A percentile compares a stretch with the other conserved stretches of the same genome.
These are phyloP conservation scores for Amaranthus cruentus DNA, from an alignment of 148 eudicot genomes.

Conservation along the genomic window DNA sequence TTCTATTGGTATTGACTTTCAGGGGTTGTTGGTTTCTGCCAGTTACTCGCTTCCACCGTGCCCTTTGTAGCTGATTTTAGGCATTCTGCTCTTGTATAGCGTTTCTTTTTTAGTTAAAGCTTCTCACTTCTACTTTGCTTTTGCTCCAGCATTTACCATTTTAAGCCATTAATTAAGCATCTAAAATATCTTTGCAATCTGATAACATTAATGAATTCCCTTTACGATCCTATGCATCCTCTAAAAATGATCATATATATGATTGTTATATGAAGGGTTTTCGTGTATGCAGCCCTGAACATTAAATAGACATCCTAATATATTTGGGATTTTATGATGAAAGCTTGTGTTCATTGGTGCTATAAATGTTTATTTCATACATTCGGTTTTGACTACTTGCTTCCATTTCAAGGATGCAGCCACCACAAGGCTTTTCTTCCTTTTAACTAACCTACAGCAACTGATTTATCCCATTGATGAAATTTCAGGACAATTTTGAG, in stretches of 20 bases:
- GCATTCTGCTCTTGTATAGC: not conserved
- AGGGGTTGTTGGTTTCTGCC: not conserved
- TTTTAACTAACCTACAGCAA: not conserved
- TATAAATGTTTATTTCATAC: too few relatives aligned
- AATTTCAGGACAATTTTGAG: constrained; percentile 69
- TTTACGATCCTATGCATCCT: too few relatives aligned
- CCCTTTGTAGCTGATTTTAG: not conserved
- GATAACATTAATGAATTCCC: not conserved
- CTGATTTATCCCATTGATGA: not conserved
- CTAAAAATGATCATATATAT: too few relatives aligned
- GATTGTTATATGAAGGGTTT: not conserved
- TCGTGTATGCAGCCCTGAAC: not conserved
- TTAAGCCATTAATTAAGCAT: not conserved
- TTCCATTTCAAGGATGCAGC: not conserved
- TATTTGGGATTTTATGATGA: not conserved
- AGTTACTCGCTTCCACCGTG: not conserved
- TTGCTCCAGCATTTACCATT: not conserved
- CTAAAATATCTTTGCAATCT: not conserved
- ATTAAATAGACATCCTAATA: not conserved
- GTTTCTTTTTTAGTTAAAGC: not conserved
- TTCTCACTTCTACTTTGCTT: not conserved
- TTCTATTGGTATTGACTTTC: not conserved
- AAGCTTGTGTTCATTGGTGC: too few relatives aligned
- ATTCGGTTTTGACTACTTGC: constrained; percentile 1
- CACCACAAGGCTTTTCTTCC: too few relatives aligned